Evolutionary conservation across 1,284 basidiomycete genomes (phyloP), one percentile per base, ranked within the genome.

Genomic region (Trichosporon inkin): DNA sequence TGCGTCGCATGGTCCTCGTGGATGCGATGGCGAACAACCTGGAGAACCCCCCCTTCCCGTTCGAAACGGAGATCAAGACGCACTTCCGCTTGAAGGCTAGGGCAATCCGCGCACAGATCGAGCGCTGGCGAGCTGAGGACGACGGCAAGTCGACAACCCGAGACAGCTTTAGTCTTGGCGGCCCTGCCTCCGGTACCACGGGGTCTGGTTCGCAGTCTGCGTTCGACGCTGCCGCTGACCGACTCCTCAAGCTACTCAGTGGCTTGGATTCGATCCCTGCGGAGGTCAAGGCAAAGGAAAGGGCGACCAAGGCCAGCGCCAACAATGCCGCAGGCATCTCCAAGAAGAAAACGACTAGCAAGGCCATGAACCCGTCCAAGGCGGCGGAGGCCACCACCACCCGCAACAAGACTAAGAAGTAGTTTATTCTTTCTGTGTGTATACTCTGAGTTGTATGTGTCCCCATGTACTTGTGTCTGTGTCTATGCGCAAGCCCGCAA

Each of bases 41-140:
- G 67, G 88, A 85, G 74, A 83, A 83, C 49, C 88, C 90, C 19
- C 89, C 90, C 11, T 58, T 41, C 17, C 74, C 73, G 28, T 79
- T 92, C 71, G 85, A 80, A 40, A 87, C 90, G 62, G 84, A 93
- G 60, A 88, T 96, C 69, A 85, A 84, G 40, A 93, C 90, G 0
- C 92, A 95, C 77, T 95, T 91, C 80, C 82, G 87, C n/a, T 79
- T 94, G 55, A 95, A 94, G 73, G 85, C 89, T 0, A 81, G 80
- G 41, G 82, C 83, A 1, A 84, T 96, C 62, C 76, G 78, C 19
- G 73, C 81, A 35, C 91, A 93, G 74, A 80, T 95, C n/a, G 88
- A 92, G 68, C 80, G 69, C 19, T 71, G 71, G 71, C 68, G 66
- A 55, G 19, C 28, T 16, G 58, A 70, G 1, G 73, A 75, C 55